Conservation (phyloP, 106 monocot species). For the Amphibolis antarctica region DNA sequence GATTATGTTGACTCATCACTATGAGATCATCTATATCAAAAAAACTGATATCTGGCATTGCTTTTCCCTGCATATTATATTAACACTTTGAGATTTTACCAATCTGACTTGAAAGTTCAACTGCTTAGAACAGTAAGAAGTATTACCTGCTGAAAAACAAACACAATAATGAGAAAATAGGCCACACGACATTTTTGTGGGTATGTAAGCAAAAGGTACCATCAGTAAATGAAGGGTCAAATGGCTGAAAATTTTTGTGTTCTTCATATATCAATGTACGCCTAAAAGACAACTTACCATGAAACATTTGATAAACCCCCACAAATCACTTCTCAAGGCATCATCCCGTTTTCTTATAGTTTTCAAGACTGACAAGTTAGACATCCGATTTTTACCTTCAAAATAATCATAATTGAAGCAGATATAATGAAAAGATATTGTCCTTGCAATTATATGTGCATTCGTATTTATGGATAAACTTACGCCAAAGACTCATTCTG, state of each 20-base stretch:
- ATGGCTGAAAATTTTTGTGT: background rate
- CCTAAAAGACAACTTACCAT: conserved; percentile 26
- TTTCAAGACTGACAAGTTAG: conserved; percentile 24
- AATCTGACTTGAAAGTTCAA: no score
- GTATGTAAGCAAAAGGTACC: background rate
- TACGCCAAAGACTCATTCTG: conserved; percentile 8
- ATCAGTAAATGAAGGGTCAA: background rate
- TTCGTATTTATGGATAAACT: conserved; percentile 7
- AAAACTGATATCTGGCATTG: background rate
- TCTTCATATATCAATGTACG: background rate
- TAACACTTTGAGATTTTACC: no score
- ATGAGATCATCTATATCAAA: conserved; percentile 35
- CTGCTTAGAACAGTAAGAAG: background rate
- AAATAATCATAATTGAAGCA: background rate
- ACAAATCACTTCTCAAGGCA: conserved; percentile 39
- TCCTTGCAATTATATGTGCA: background rate
- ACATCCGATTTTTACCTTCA: conserved; percentile 24
- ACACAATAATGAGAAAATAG: background rate
- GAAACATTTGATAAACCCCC: conserved; percentile 23
- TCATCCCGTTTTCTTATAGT: conserved; percentile 32
- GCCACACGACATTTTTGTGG: no score
- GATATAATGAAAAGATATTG: conserved; percentile 3
- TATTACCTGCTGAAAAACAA: background rate
- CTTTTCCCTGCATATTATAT: conserved; percentile 24
- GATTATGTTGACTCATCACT: conserved; percentile 6